Base-by-base conservation (phyloP, 495 filamentous ascomycete species). In the Daldinia caldariorum region DNA sequence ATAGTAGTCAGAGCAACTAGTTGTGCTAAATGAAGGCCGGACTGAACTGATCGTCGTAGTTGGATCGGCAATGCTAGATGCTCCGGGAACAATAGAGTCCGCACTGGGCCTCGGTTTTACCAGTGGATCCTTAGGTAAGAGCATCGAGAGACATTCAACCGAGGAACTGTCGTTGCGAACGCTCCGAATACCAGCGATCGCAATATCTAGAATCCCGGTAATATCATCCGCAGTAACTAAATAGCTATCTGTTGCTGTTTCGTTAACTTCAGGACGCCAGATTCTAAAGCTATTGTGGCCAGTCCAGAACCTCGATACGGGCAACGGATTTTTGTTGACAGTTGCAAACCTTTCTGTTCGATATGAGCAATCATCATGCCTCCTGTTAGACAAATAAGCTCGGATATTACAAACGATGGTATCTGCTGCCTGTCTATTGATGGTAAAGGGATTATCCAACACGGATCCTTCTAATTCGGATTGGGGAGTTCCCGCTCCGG, bases 41-140 rank as follows among this genome's bases (percentile, higher is more conserved):
- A 69, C 63, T 0, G 67, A 71, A 43, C 53, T 74, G 51, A 76
- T 74, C 9, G 74, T 76, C 2, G 74, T 76, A 29, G 74, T 69
- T 31, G 74, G 72, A 18, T 74, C 72, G 22, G 72, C 74, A 32
- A 73, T 62, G 10, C 35, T 57, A 13, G 74, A 38, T 1, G 53
- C 62, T n/a, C 72, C 43, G 13, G 63, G 72, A 54, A 74, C 32
- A 39, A 76, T 76, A 14, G 63, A 62, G 18, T 57, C 56, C 8
- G 62, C 3, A 4, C 29, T 35, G 12, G 63, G 72, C 4, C 12
- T 64, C 29, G 74, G 74, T n/a, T 58, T 76, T 8, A 22, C 38
- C n/a, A 35, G 54, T 41, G 51, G 26, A 34, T 60, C 66, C 29
- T 55, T 68, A 16, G 74, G 61, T 14, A 73, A 60, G 18, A 76